Evolutionary conservation across 192 early-diverging fungal species (phyloP).

Genomic region (Backusella tuberculispora): DNA sequence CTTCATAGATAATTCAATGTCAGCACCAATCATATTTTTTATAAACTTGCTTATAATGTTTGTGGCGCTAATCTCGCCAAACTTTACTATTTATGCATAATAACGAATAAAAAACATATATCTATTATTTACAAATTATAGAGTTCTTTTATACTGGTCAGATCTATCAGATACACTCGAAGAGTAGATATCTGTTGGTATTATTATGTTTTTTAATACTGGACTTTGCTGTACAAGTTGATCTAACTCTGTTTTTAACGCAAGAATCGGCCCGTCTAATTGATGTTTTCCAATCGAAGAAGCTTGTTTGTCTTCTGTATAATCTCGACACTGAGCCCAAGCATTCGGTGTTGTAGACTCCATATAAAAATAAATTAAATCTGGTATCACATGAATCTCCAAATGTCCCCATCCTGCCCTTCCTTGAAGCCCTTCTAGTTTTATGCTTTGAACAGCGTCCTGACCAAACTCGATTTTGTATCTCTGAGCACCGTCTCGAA

Average conservation of each 20-base stretch:
- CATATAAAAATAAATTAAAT: constrained; percentile 54
- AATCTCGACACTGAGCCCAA: constrained; percentile 67
- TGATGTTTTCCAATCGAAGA: constrained; percentile 49
- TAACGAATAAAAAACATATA: neutral
- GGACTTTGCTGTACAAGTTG: constrained; percentile 13
- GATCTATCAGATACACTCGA: constrained; percentile 1
- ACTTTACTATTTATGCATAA: neutral
- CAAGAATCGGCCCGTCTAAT: constrained; percentile 47
- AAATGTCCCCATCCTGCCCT: constrained; percentile 41
- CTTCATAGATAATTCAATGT: constrained; percentile 9
- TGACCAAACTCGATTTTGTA: constrained; percentile 47
- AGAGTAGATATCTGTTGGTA: constrained; percentile 12
- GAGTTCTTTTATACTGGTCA: neutral
- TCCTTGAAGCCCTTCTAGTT: constrained; percentile 43
- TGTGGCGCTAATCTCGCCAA: neutral
- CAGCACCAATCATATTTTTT: constrained; percentile 10
- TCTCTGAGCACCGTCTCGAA: constrained; percentile 55
- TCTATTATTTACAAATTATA: constrained; percentile 19
- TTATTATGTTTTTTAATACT: neutral
- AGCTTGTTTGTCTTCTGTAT: constrained; percentile 65
- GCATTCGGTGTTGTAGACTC: constrained; percentile 30
- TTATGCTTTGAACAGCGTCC: constrained; percentile 56
- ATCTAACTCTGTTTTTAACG: constrained; percentile 24
- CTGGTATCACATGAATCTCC: constrained; percentile 22
- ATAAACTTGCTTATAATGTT: constrained; percentile 6